Base-by-base conservation (phyloP, 2,329 filamentous ascomycete species). In the Fusarium acutatum region DNA sequence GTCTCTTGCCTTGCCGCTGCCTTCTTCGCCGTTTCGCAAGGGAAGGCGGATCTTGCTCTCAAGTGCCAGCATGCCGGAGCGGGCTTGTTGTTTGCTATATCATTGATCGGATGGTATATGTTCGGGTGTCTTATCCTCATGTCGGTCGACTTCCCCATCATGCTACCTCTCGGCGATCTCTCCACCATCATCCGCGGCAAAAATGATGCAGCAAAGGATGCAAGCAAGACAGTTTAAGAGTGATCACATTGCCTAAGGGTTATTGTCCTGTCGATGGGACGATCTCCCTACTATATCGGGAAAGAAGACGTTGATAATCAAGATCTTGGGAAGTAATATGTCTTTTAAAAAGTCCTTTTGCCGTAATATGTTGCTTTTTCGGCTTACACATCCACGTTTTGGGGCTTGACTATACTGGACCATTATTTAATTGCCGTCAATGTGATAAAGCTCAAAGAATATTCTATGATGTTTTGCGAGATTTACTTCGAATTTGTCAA, bases 81-180 rank as follows among this genome's bases (percentile, higher is more conserved):
- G 0, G 79, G 69, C 5, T 26, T 80, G 0, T 58, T 79, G 0
- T 67, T 82, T 9, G 74, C 56, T 0, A 52, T 73, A 1, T 77
- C 79, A 0, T 11, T 80, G 1, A 76, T 85, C 4, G 84, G 87
- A 3, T 88, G 86, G 87, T 87, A 86, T 69, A 83, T 88, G 34
- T 85, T 89, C 71, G 76, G 84, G 12, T 85, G 84, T 1, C 82
- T 87, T 50, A 79, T 88, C 18, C 79, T 89, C 4, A 81, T 86
- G 5, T 80, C 84, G 3, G 82, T 89, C 12, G 87, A 89, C 69
- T 88, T 89, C 68, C 87, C 87, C 0, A 77, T 87, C 54, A 71
- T 80, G 7, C 69, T 89, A 8, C 87, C 87, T 0, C 82, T 89
- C 6, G 87, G 87, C 2, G 86, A 88, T 75, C 71, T 89, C 18